phyloP scores from a whole-genome alignment of 805 yeast species.

The Candida mattraensis region DNA sequence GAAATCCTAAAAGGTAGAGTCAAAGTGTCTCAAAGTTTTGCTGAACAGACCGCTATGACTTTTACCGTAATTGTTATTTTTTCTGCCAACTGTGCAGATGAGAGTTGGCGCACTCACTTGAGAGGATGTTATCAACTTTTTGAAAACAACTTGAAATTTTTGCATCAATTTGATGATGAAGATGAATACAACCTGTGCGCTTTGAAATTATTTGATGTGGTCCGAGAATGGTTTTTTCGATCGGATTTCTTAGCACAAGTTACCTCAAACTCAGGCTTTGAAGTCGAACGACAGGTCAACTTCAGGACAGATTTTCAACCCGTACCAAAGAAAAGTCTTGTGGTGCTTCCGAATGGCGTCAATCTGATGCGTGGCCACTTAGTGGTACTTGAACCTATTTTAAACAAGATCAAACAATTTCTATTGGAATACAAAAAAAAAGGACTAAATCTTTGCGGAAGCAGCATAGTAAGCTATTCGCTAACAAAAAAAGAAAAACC shows the following conservation, averaged over 20 bases:
- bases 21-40: slow-evolving; percentile 2
- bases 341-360: slow-evolving; percentile 2
- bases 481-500: slow-evolving; percentile 2
- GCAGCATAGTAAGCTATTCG: not conserved
- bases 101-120: slow-evolving; percentile 6
- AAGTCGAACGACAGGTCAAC: not conserved
- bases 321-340: slow-evolving; percentile 3
- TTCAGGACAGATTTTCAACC: slow-evolving; percentile 1
- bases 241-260: slow-evolving; percentile 4
- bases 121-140: slow-evolving; percentile 6
- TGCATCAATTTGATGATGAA: not conserved
- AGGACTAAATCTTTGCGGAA: slow-evolving; percentile 1
- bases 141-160: not conserved
- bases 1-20: slow-evolving; percentile 1
- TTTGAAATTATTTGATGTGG: slow-evolving; percentile 3
- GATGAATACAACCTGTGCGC: not conserved
- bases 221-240: slow-evolving; percentile 6
- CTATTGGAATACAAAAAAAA: not conserved
- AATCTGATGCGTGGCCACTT: slow-evolving; percentile 2
- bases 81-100: slow-evolving; percentile 4
- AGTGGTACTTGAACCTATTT: not conserved
- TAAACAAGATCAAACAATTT: slow-evolving; percentile 1
- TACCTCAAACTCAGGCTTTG: slow-evolving; percentile 5
- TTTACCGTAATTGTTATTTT: slow-evolving; percentile 6
- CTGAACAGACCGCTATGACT: slow-evolving; percentile 5